These are phyloP conservation scores for Kwoniella dendrophila DNA, from an alignment of 768 basidiomycete genomes.

Conservation along the genomic window DNA sequence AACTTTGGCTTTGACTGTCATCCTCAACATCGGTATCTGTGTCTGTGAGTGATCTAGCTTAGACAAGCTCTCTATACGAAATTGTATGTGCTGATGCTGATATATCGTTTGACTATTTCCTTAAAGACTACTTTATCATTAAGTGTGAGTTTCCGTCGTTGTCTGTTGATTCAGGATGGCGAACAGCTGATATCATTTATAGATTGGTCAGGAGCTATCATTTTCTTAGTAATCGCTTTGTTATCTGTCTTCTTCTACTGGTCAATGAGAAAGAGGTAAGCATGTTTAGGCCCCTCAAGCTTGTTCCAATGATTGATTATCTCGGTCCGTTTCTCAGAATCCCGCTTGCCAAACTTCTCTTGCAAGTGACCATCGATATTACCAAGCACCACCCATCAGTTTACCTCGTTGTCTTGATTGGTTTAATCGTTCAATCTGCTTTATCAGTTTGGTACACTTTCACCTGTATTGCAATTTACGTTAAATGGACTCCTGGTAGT, in stretches of 20 bases:
- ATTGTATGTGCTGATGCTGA: conserved; percentile 4
- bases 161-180: not conserved
- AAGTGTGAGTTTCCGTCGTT: conserved; percentile 39
- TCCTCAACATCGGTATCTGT: conserved; percentile 66
- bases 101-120: conserved; percentile 1
- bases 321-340: conserved; percentile 62
- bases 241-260: conserved; percentile 75
- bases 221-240: conserved; percentile 78
- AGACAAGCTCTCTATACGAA: not conserved
- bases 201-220: conserved; percentile 73
- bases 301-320: not conserved
- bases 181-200: not conserved
- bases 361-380: conserved; percentile 82
- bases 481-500: conserved; percentile 77
- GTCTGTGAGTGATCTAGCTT: conserved; percentile 67
- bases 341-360: conserved; percentile 73
- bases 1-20: conserved; percentile 48
- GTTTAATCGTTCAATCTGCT: conserved; percentile 71
- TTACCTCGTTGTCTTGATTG: conserved; percentile 72
- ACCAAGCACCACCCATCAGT: conserved; percentile 80
- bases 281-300: not conserved
- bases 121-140: conserved; percentile 46
- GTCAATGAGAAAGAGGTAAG: conserved; percentile 57
- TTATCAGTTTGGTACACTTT: conserved; percentile 80
- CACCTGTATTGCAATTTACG: conserved; percentile 70